Evolutionary conservation across 2,329 filamentous ascomycete species (phyloP), one percentile per base, ranked within the genome.

Genomic region (Acephala macrosclerotiorum): DNA sequence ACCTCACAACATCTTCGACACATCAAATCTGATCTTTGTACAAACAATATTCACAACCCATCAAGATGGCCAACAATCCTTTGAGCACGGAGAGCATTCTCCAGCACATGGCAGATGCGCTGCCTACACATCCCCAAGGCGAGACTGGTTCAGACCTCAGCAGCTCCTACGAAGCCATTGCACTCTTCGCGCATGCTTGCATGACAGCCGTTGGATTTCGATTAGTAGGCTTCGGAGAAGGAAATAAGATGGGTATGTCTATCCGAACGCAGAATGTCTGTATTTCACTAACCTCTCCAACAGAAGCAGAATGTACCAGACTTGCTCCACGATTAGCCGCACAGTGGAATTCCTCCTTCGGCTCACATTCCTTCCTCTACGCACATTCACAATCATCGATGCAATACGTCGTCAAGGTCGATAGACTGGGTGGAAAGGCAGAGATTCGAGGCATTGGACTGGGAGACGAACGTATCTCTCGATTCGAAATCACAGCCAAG

Each of bases 301-400:
- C 71, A 87, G 86, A 90, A 75, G 77, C 84, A 35, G 81, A 87
- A 74, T 87, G 87, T 73, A 81, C 85, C 63, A 77, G 83, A 56
- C 79, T 87, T 55, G 84, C 87, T 11, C 87, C 86, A 9, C 84
- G 89, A 36, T 84, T 98, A 2, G 92, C 93, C 0, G 65, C 85
- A 18, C 86, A 89, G 79, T 98, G 96, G 96, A 97, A 97, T 78
- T 82, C 88, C 14, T 86, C 87, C 22, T 85, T 85, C 65, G 87
- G 87, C 67, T 88, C 89, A 16, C 91, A 93, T 76, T 87, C 90
- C 63, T 97, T 98, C 79, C 88, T 94, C 69, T 98, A 98, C 80
- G 88, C 89, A 3, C 94, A 97, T 78, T 83, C 87, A 26, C 92
- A 97, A 76, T 97, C 93, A 0, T 89, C 93, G 18, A 92, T 94